A percentile compares a stretch with the other conserved stretches of the same genome.
These are phyloP conservation scores for Fraxinus americana DNA, from an alignment of 257 asterid genomes.

Conservation along the genomic window DNA sequence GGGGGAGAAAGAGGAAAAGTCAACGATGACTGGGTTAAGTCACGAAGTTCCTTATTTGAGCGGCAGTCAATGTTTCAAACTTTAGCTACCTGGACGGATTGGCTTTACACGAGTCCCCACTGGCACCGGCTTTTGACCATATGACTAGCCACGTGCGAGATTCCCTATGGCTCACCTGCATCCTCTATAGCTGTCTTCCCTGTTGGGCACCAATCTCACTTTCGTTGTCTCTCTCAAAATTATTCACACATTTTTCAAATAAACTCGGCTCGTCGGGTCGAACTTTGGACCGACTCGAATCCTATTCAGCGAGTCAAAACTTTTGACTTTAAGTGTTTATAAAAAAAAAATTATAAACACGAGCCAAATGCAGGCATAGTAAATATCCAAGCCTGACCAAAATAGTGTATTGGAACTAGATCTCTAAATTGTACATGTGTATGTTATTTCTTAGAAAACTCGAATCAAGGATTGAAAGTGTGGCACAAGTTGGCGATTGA, in stretches of 20 bases:
- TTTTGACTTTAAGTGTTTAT: too few species aligned
- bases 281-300: neutral
- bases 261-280: neutral
- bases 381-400: neutral
- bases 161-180: constrained; percentile 37
- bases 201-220: constrained; percentile 18
- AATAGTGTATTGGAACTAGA: neutral
- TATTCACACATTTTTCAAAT: neutral
- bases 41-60: constrained; percentile 15
- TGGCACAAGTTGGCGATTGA: neutral
- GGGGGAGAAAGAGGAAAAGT: constrained; percentile 22
- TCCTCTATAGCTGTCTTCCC: constrained; percentile 25
- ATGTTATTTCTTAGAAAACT: neutral
- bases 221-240: neutral
- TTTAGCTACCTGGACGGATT: constrained; percentile 19
- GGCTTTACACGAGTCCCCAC: constrained; percentile 64
- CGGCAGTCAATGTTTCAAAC: constrained; percentile 41
- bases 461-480: neutral
- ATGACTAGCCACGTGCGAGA: constrained; percentile 61
- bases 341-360: too few species aligned
- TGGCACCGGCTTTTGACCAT: constrained; percentile 84
- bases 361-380: too few species aligned
- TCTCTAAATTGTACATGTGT: neutral
- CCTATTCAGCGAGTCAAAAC: neutral
- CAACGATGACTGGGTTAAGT: constrained; percentile 36